phyloP scores from a whole-genome alignment of 1,139 yeast genomes.

The Nakaseomyces glabratus region DNA sequence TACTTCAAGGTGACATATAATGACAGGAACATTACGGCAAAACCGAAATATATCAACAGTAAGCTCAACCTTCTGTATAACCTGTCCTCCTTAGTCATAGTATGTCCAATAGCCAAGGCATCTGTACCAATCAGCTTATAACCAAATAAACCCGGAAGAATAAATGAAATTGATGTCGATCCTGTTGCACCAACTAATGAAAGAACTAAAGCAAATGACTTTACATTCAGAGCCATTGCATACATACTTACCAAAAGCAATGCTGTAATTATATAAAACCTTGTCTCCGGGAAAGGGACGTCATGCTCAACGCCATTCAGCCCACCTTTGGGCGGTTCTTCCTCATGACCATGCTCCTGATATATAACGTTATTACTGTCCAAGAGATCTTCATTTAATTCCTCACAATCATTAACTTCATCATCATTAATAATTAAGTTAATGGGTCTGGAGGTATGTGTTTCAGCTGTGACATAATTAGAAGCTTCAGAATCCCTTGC shows the following conservation, averaged over 20 bases:
- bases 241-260: constrained; percentile 42
- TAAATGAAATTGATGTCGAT: constrained; percentile 9
- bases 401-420: constrained; percentile 5
- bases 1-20: constrained; percentile 52
- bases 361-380: neutral
- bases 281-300: constrained; percentile 44
- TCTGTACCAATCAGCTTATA: constrained; percentile 48
- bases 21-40: constrained; percentile 66
- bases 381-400: constrained; percentile 1
- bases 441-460: constrained; percentile 1
- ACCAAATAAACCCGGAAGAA: constrained; percentile 57
- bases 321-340: constrained; percentile 3
- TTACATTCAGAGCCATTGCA: constrained; percentile 57
- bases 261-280: constrained; percentile 44
- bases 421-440: constrained; percentile 1
- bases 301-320: constrained; percentile 11
- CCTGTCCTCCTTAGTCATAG: constrained; percentile 28
- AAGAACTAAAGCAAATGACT: constrained; percentile 72
- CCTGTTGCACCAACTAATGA: constrained; percentile 62
- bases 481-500: neutral
- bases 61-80: constrained; percentile 51
- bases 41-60: constrained; percentile 62
- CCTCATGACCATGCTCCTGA: neutral
- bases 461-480: neutral
- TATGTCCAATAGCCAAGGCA: constrained; percentile 23